Evolutionary conservation across 257 asterid genomes (phyloP), one percentile per base, ranked within the genome.

Genomic region (Anisodus acutangulus): DNA sequence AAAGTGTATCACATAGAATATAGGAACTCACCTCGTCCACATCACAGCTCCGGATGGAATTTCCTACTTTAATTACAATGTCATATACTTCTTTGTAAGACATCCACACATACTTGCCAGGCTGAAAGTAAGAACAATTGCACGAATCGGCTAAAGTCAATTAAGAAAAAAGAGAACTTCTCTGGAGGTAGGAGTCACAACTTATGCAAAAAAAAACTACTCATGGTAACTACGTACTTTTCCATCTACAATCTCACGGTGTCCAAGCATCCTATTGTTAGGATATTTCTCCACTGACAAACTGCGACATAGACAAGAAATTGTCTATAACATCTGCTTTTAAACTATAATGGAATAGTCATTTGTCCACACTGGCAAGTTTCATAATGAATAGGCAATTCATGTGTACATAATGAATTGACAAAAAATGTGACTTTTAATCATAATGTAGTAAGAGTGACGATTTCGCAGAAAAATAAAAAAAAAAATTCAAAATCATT

Each of bases 241-340:
- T 86, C 98, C 99, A 88, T 91, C 16, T 58, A 89, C 91, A 71
- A 91, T 71, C 84, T 94, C 95, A 81, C 97, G 95, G 68, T 87
- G 92, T 51, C 99, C 98, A 88, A 96, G 99, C 99, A 96, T 96
- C 67, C 41, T 88, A 86, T 93, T 96, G 62, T 93, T 84, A 72
- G 99, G 98, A 89, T 90, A 90, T 83, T 91, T 94, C 79, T 96
- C 94, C 60, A 93, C 98, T 9, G 99, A 90, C 90, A 92, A 58
- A 80, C 99, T 96, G 95, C 49, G 74, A 83, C 78, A 89, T 9
- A 81, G 54, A 87, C n/a, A 69, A 84, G 81, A 53, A 47, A 76
- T 26, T 76, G 15, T 53, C 15, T 51, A 31, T 76, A 12, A 76
- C 63, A 76, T 76, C 8, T 51, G 47, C 22, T 51, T 22, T 26